These are phyloP conservation scores for Thermomyces lanuginosus DNA, from an alignment of 2,329 filamentous ascomycete genomes.

Conservation along the genomic window DNA sequence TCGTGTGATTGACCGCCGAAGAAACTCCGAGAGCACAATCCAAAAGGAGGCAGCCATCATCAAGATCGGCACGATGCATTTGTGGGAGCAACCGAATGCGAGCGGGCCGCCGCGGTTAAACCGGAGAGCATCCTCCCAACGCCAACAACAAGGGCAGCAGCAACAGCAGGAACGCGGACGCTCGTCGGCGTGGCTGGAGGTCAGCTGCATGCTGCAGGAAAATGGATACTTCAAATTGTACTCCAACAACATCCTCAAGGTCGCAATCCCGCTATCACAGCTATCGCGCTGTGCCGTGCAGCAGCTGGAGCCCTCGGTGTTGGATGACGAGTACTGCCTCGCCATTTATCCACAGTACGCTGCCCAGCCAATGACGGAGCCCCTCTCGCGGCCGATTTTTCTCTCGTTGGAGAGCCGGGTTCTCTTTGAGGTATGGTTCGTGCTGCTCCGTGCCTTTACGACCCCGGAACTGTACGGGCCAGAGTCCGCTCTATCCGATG, in stretches of 20 bases:
- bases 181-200: constrained; percentile 60
- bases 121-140: no score
- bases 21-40: constrained; percentile 32
- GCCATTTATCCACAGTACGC: constrained; percentile 92
- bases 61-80: constrained; percentile 78
- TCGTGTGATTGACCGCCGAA: constrained; percentile 26
- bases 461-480: constrained; percentile 77
- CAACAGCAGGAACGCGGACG: constrained; percentile 42
- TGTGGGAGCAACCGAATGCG: constrained; percentile 68
- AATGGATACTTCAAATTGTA: constrained; percentile 88
- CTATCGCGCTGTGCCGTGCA: constrained; percentile 82
- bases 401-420: constrained; percentile 72
- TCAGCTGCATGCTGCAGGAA: constrained; percentile 86
- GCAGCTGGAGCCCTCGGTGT: constrained; percentile 70
- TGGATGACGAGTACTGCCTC: constrained; percentile 87
- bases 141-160: no score
- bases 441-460: constrained; percentile 76
- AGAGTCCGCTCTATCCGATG: constrained; percentile 27
- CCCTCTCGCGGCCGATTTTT: constrained; percentile 74
- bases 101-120: constrained; percentile 30
- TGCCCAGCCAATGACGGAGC: constrained; percentile 52
- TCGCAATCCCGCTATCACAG: constrained; percentile 73
- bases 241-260: constrained; percentile 62
- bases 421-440: constrained; percentile 95
- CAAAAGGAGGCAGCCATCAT: constrained; percentile 69